Evolutionary conservation across 2,329 filamentous ascomycete genomes (phyloP).

Genomic region (Westerdykella aurantiaca): DNA sequence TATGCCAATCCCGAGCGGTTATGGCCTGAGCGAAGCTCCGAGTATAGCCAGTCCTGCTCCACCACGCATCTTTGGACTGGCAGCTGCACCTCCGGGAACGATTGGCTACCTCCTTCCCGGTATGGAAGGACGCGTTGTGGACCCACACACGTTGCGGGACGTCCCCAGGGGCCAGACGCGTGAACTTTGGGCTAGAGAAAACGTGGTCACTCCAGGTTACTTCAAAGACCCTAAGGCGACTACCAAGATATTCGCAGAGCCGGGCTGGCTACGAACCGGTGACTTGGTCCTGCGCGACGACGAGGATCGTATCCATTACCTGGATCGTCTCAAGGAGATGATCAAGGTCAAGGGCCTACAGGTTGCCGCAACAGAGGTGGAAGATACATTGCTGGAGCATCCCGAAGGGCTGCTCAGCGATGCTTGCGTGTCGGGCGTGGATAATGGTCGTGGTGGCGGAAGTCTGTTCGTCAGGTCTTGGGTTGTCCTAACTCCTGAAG

Average conservation of each 20-base stretch:
- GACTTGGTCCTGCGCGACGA: constrained; percentile 25
- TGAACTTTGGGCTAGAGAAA: constrained; percentile 23
- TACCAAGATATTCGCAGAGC: constrained; percentile 23
- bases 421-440: constrained; percentile 29
- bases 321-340: constrained; percentile 40
- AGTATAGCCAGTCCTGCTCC: constrained; percentile 20
- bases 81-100: constrained; percentile 15
- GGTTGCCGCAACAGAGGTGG: constrained; percentile 47
- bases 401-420: constrained; percentile 24
- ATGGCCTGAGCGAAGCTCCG: constrained; percentile 27
- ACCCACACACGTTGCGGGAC: constrained; percentile 20
- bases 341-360: constrained; percentile 48
- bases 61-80: constrained; percentile 23
- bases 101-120: constrained; percentile 27
- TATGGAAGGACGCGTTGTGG: constrained; percentile 24
- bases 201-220: constrained; percentile 28
- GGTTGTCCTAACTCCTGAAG: constrained; percentile 21
- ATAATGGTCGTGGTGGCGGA: constrained; percentile 25
- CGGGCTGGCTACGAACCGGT: constrained; percentile 24
- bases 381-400: constrained; percentile 42
- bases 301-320: constrained; percentile 19
- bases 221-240: constrained; percentile 26
- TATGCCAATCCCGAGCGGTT: constrained; percentile 21
- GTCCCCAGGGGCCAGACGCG: constrained; percentile 21
- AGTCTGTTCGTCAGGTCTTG: constrained; percentile 26